Percentiles rank a stretch among this genome's conserved stretches.
These are phyloP conservation scores for Aureobasidium sp. DNA, from an alignment of 2,329 filamentous ascomycete genomes.

Conservation along the genomic window DNA sequence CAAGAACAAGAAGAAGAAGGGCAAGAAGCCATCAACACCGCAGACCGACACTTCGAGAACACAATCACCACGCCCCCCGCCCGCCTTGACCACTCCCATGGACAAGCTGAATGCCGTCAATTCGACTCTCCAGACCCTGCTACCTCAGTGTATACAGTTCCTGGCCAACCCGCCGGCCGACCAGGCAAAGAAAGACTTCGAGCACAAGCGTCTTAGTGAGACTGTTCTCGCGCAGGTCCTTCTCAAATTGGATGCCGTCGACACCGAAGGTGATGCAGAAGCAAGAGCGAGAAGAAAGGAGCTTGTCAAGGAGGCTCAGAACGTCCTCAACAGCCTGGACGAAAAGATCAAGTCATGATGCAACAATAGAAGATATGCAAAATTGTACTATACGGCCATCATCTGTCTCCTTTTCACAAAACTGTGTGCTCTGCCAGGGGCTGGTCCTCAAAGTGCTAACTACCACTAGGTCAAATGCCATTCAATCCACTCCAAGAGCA, in stretches of 20 bases:
- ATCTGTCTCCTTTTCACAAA: background rate
- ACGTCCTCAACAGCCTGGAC: slow-evolving; percentile 59
- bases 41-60: slow-evolving; percentile 26
- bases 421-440: background rate
- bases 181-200: slow-evolving; percentile 60
- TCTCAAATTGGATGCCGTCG: slow-evolving; percentile 69
- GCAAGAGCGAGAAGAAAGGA: slow-evolving; percentile 62
- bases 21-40: slow-evolving; percentile 33
- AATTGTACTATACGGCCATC: background rate
- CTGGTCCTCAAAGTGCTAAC: no score
- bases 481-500: slow-evolving; percentile 32
- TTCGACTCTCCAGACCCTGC: slow-evolving; percentile 55
- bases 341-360: slow-evolving; percentile 24
- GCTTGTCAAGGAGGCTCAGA: slow-evolving; percentile 65
- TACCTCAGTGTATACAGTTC: slow-evolving; percentile 60
- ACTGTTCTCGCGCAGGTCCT: slow-evolving; percentile 69
- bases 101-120: slow-evolving; percentile 63
- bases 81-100: slow-evolving; percentile 39
- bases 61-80: slow-evolving; percentile 34
- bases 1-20: slow-evolving; percentile 41
- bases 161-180: slow-evolving; percentile 57
- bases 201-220: slow-evolving; percentile 69
- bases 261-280: slow-evolving; percentile 62
- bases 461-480: background rate
- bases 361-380: background rate